Evolutionary conservation across 2,329 filamentous ascomycete genomes (phyloP), one percentile per base, ranked within the genome.

Genomic region (Knoxdaviesia proteae): DNA sequence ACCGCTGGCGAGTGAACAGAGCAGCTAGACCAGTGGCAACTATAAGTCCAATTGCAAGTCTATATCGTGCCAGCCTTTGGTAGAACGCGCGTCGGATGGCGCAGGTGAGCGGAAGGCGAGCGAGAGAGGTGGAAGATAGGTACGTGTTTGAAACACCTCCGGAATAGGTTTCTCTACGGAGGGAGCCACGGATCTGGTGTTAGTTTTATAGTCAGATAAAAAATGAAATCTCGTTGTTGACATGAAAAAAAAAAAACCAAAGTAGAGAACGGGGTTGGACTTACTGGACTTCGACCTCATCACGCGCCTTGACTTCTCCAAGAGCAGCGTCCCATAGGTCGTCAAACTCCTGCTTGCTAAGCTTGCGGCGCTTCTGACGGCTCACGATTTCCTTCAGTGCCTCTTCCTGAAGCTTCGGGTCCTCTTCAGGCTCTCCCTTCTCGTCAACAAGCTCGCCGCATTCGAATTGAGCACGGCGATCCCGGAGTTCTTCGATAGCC

Each of bases 311-410:
- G 42, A 87, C 73, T 51, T 87, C 82, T 11, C 77, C 78, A 44
- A 87, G 71, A 3, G 82, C 82, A 47, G 73, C 72, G 32, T 66
- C 64, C 74, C 82, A 90, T 6, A 98, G 71, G 45, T 94, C 84
- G 50, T 96, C 84, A 53, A 98, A 94, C 55, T 96, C 88, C 37
- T 80, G 70, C 53, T 86, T 77, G 49, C 71, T 82, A 73, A 94
- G 83, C 48, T 79, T 77, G 63, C 82, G 88, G 56, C 77, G 81
- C 48, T 80, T 75, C 64, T 81, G 83, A 50, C 76, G 72, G 50
- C 70, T 73, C 48, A 94, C 76, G 44, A 75, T 71, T 48, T 80
- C 65, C 63, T 88, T 94, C 47, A 96, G 64, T 43, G 84, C 79
- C 32, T 76, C 70, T 50, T 87, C 83, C 32, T 67, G 65, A 10